phyloP scores from a whole-genome alignment of 345 rosid genomes.

The Carallia brachiata region DNA sequence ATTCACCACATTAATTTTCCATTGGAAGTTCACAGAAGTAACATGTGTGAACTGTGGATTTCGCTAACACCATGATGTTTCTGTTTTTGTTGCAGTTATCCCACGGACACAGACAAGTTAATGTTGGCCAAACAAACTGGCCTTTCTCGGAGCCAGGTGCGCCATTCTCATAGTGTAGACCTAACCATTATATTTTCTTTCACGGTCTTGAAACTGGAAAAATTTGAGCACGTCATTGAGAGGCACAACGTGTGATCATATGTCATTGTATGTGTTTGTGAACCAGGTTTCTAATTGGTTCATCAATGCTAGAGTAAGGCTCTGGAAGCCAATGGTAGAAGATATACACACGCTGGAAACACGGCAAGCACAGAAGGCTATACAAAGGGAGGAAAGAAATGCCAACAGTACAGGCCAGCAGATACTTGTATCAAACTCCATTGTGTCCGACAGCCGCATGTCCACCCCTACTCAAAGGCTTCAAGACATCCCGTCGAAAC shows the following conservation, averaged over 20 bases:
- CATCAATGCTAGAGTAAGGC: constrained; percentile 90
- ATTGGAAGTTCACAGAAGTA: background rate
- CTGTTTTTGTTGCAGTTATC: constrained; percentile 54
- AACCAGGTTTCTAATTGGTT: constrained; percentile 88
- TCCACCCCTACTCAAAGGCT: too few relatives aligned
- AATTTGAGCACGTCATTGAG: too few relatives aligned
- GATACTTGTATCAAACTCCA: constrained; percentile 24
- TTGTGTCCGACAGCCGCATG: background rate
- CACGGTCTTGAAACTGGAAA: background rate
- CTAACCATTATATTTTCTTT: background rate
- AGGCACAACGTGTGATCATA: background rate
- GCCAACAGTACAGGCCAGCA: constrained; percentile 33
- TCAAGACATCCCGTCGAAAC: constrained; percentile 47
- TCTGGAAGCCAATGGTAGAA: constrained; percentile 98
- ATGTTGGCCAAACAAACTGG: constrained; percentile 94
- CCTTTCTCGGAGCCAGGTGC: constrained; percentile 82
- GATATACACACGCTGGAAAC: constrained; percentile 82
- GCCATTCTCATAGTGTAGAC: constrained; percentile 10
- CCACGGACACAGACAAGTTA: constrained; percentile 84
- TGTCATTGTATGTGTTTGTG: background rate
- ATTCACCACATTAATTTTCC: background rate
- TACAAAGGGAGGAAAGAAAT: constrained; percentile 47
- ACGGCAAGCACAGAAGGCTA: constrained; percentile 53
- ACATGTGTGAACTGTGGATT: background rate
- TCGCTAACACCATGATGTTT: background rate